Evolutionary conservation across 805 yeast species (phyloP), one percentile per base, ranked within the genome.

Genomic region (Saturnispora serradocipensis): DNA sequence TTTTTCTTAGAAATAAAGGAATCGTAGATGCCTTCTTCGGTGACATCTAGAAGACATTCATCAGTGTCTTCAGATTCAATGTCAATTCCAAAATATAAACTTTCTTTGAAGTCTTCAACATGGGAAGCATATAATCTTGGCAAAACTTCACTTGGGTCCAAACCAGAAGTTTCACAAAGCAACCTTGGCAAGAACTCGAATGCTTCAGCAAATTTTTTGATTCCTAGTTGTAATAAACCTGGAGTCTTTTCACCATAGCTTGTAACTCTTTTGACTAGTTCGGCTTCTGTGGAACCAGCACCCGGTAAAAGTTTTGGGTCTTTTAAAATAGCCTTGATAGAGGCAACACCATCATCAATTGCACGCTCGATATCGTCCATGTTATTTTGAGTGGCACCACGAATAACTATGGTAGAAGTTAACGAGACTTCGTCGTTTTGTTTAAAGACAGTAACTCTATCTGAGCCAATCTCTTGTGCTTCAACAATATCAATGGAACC

Each of bases 331-430:
- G 97, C 90, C 71, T 93, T 93, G 59, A 91, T 81, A 32, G 95
- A 87, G 54, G 88, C 80, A 46, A 93, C 96, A 64, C 98, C 97
- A 63, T 93, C 99, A 65, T 93, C 98, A 56, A 93, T 88, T 48
- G 98, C 96, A 64, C 99, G 82, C 73, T 93, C 99, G 54, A 93
- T 80, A 66, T 93, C 98, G 64, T 93, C 99, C 65, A 93, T 73
- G 66, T 78, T 81, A 71, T 88, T 90, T 69, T 88, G 91, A 6
- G 99, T 93, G 43, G 99, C 99, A 51, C 99, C 99, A 69, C 99
- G 81, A 50, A 93, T 74, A 46, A 93, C 84, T 61, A 93, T 89
- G 8, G 99, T 93, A 15, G 98, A 82, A 4, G 99, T 93, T 60
- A 86, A 77, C 27, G 96, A 84, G 44, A 66, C 63, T 56, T 74